Percentiles rank a stretch among this genome's conserved stretches.
phyloP scores from a whole-genome alignment of 257 asterid species.

The Euphrasia confusa region DNA sequence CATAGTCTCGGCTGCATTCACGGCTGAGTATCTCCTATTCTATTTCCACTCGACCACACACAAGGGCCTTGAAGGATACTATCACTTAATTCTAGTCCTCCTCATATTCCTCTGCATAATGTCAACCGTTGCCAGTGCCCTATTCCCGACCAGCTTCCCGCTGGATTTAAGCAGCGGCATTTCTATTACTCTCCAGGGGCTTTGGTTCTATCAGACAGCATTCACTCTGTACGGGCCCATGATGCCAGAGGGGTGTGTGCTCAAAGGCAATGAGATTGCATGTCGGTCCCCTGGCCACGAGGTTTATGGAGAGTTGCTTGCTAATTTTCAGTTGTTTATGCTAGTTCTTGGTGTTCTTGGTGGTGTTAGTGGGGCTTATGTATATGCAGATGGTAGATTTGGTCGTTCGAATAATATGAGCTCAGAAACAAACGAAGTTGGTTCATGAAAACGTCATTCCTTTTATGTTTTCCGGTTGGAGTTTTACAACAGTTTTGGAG shows the following conservation, averaged over 20 bases:
- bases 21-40: constrained; percentile 81
- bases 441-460: background rate
- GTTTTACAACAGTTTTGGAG: background rate
- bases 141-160: constrained; percentile 80
- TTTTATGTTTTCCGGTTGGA: background rate
- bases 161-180: constrained; percentile 67
- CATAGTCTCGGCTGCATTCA: constrained; percentile 70
- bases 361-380: constrained; percentile 47
- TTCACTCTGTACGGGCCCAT: constrained; percentile 90
- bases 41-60: constrained; percentile 93
- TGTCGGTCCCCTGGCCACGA: constrained; percentile 59
- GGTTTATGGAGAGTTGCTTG: constrained; percentile 65
- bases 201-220: constrained; percentile 97
- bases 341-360: constrained; percentile 54
- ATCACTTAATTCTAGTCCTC: constrained; percentile 85
- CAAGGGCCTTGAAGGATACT: constrained; percentile 91
- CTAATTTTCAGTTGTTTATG: constrained; percentile 67
- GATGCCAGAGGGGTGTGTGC: constrained; percentile 85
- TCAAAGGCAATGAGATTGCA: constrained; percentile 38
- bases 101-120: constrained; percentile 75
- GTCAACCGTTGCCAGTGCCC: constrained; percentile 62
- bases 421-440: constrained; percentile 16
- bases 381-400: constrained; percentile 41
- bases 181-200: constrained; percentile 84
- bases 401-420: constrained; percentile 20